Conservation (phyloP, 202 grass and related monocot genomes). For the Carex arenaria region DNA sequence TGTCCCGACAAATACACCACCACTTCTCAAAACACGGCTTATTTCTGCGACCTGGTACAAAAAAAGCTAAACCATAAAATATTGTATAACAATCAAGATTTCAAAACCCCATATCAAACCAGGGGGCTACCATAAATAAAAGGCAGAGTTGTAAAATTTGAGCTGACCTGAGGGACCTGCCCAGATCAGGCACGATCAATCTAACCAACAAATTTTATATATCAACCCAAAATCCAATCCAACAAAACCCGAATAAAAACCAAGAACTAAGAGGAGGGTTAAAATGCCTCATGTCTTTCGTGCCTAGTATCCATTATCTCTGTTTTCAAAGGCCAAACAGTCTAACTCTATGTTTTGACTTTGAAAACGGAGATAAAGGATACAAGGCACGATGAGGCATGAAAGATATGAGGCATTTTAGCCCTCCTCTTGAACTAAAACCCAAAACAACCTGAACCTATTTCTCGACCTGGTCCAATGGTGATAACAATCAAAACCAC, state of each 20-base stretch:
- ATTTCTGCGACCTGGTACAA: conserved; percentile 83
- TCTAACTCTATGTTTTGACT: too few species aligned
- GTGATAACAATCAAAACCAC: background rate
- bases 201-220: background rate
- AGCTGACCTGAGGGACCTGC: background rate
- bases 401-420: too few species aligned
- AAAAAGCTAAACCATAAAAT: background rate
- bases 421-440: background rate
- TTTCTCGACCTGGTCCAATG: background rate
- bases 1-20: conserved; percentile 80
- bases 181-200: background rate
- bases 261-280: background rate
- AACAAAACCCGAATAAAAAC: background rate
- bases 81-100: conserved; percentile 16
- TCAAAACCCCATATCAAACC: background rate
- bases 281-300: too few species aligned
- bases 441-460: background rate
- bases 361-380: too few species aligned
- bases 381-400: too few species aligned
- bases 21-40: conserved; percentile 75
- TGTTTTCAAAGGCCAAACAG: too few species aligned
- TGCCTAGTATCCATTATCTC: too few species aligned
- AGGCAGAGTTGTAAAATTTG: background rate
- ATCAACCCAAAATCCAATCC: background rate
- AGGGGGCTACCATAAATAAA: background rate